Conservation (phyloP, 1,284 basidiomycete species). For the Rhizoctonia solani region DNA sequence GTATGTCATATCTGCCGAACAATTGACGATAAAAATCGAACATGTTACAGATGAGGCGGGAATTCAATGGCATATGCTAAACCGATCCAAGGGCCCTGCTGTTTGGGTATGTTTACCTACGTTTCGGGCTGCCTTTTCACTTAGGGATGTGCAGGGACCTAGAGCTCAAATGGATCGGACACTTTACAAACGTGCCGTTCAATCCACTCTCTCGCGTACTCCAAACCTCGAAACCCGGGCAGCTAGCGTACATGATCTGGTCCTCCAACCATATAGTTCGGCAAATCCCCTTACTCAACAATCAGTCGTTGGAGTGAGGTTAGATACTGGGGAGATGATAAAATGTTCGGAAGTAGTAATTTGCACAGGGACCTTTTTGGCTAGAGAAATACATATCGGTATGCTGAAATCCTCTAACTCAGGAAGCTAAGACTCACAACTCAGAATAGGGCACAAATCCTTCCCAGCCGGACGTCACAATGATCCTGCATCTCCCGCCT, state of each 20-base stretch:
- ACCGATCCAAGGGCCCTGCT: slow-evolving; percentile 83
- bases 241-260: slow-evolving; percentile 78
- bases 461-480: slow-evolving; percentile 83
- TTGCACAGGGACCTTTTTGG: slow-evolving; percentile 89
- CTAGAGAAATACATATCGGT: slow-evolving; percentile 89
- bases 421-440: not conserved
- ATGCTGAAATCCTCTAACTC: slow-evolving; percentile 31
- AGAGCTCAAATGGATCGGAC: slow-evolving; percentile 85
- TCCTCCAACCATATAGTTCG: slow-evolving; percentile 56
- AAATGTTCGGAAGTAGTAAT: slow-evolving; percentile 80
- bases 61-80: slow-evolving; percentile 85
- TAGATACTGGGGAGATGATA: slow-evolving; percentile 77
- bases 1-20: slow-evolving; percentile 48
- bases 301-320: slow-evolving; percentile 65
- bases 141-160: slow-evolving; percentile 62
- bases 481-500: slow-evolving; percentile 64
- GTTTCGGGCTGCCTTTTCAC: not conserved
- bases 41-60: slow-evolving; percentile 73
- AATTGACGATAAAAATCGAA: not conserved
- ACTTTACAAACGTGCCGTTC: slow-evolving; percentile 82
- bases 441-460: slow-evolving; percentile 62
- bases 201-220: slow-evolving; percentile 65
- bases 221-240: slow-evolving; percentile 70
- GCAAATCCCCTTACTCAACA: slow-evolving; percentile 40
- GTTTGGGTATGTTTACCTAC: slow-evolving; percentile 65